Base-by-base conservation (phyloP, 2,329 filamentous ascomycete species). In the Aspergillus arachidicola region DNA sequence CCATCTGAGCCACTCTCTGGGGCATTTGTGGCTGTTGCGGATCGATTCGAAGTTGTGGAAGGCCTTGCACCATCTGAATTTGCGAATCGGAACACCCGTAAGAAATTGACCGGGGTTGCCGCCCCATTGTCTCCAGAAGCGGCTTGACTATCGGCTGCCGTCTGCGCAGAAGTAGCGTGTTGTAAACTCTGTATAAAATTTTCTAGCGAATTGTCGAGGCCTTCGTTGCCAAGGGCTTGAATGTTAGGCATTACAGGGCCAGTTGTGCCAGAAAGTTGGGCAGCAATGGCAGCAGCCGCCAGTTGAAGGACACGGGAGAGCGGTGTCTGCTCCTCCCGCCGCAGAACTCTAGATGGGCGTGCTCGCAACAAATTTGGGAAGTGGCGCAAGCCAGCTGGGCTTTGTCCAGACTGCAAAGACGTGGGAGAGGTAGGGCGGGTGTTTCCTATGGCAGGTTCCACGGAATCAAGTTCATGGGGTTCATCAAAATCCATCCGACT, bases 81-180 rank as follows among this genome's bases (percentile, higher is more conserved):
- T 55, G 86, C 86, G 75, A 91, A 90, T 54, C 88, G 81, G 74
- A 91, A 91, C 76, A 90, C 89, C 61, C 88, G 81, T 75, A 90
- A 85, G 73, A 90, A 90, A 72, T 90, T 90, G 63, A 90, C 80
- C 4, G 88, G 86, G 12, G 84, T 81, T 10, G 83, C 76, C 36
- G 80, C 79, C 43, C 80, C 80, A 30, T 81, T 80, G 32, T 74
- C 68, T 30, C 62, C 71, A 53, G 78, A 68, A 26, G 72, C 64
- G 57, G 73, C 79, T 36, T 74, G 61, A 38, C 73, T 69, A 51
- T 79, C 76, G 32, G 79, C 79, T 38, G 71, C 46, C 30, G 85
- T 73, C 67, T 87, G 81, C 1, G 85, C 81, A 43, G 85, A 86
- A n/a, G 87, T 84, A 32, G 85, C 86, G 66, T 87, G 86, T 69